Evolutionary conservation across 2,329 filamentous ascomycete genomes (phyloP), one percentile per base, ranked within the genome.

Genomic region (Westerdykella sp.): DNA sequence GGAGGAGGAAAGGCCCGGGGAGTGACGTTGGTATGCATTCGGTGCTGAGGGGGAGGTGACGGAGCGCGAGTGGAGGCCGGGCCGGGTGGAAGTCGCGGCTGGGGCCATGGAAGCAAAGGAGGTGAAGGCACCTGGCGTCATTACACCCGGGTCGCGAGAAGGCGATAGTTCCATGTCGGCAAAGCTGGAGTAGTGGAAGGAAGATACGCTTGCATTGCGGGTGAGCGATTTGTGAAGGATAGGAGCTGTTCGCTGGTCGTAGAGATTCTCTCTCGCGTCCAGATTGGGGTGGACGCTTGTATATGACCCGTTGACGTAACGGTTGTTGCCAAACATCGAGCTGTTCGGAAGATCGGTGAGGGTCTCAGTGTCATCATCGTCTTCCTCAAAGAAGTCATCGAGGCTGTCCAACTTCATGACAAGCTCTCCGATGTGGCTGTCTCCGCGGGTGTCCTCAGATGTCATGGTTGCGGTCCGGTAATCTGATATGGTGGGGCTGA

Each of bases 401-500:
- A 78, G 62, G 45, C 72, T 75, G 48, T 77, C 74, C 5, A 78
- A 60, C 47, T 75, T 71, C 67, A 72, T 76, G 11, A 94, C 85
- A 6, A 97, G 75, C 54, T 97, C 91, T 31, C 84, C 86, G 59
- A 89, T 84, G 44, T 87, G 84, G 35, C 77, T 79, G 37, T 89
- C 85, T 1, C 74, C 80, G 12, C 84, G 79, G 0, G 72, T 79
- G 31, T 93, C 88, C 55, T 96, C 87, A 0, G 90, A 95, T 63
- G 94, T 80, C 86, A 96, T 95, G 1, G 90, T 96, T 42, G 88
- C 87, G 1, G 88, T 87, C 41, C 89, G 80, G 51, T 90, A 84
- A 14, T 79, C 71, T 13, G 61, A 61, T 63, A 90, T 89, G 0
- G 77, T 89, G 0, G 77, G 74, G 42, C 85, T 84, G 55, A 85